Evolutionary conservation across 2,329 filamentous ascomycete genomes (phyloP).

Genomic region (Alternaria atra): DNA sequence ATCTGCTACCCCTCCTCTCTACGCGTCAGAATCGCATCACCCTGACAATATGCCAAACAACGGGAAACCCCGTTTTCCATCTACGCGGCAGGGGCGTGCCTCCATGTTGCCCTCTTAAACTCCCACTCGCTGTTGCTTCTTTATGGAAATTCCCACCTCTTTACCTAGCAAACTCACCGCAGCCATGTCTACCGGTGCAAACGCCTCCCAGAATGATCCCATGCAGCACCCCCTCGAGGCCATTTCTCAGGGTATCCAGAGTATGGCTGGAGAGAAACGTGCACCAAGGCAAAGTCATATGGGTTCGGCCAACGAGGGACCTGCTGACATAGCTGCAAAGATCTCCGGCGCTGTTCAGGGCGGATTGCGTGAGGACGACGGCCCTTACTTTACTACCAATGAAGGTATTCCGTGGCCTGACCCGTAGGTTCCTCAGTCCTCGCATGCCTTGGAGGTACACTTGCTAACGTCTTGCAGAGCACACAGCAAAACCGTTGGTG

Average conservation of each 20-base stretch:
- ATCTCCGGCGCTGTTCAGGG: slow-evolving; percentile 58
- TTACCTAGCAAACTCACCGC: slow-evolving; percentile 22
- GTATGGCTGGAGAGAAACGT: slow-evolving; percentile 50
- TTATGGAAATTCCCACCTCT: slow-evolving; percentile 29
- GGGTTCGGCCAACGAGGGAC: slow-evolving; percentile 59
- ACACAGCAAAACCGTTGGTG: slow-evolving; percentile 64
- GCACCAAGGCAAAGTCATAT: slow-evolving; percentile 53
- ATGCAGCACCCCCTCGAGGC: slow-evolving; percentile 55
- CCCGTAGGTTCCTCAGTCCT: slow-evolving; percentile 38
- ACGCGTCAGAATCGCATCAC: slow-evolving; percentile 34
- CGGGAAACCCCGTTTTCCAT: neutral
- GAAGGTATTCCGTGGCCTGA: slow-evolving; percentile 64
- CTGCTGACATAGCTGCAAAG: slow-evolving; percentile 62
- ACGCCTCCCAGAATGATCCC: slow-evolving; percentile 46
- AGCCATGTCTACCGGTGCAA: slow-evolving; percentile 37
- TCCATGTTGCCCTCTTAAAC: neutral
- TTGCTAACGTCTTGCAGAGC: slow-evolving; percentile 25
- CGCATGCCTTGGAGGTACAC: neutral
- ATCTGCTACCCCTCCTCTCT: slow-evolving; percentile 1
- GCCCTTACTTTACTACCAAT: slow-evolving; percentile 64
- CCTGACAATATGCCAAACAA: slow-evolving; percentile 19
- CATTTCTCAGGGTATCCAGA: slow-evolving; percentile 54
- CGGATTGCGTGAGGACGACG: slow-evolving; percentile 61
- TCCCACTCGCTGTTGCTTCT: neutral
- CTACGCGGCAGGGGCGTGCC: slow-evolving; percentile 15